A percentile compares a stretch with the other conserved stretches of the same genome.
Conservation (phyloP, 1,139 yeast species). For the Saccharomyces hybrid region DNA sequence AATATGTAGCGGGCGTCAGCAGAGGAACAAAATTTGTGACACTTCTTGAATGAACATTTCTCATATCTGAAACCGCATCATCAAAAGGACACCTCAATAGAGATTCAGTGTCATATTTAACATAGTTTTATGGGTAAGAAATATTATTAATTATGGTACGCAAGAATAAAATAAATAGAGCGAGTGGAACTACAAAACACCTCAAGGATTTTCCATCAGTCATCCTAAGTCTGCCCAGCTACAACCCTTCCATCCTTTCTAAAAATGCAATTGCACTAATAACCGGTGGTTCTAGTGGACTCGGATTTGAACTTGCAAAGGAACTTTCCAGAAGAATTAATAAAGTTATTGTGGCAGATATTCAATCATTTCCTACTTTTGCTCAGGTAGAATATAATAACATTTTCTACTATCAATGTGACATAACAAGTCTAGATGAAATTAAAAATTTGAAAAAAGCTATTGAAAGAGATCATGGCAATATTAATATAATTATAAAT, state of each 20-base stretch:
- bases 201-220: background rate
- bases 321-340: slow-evolving; percentile 35
- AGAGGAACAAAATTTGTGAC: background rate
- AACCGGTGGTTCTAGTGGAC: slow-evolving; percentile 77
- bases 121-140: background rate
- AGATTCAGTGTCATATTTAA: background rate
- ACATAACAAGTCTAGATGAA: slow-evolving; percentile 48
- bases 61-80: background rate
- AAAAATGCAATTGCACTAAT: slow-evolving; percentile 44
- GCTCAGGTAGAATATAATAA: slow-evolving; percentile 27
- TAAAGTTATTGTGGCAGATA: slow-evolving; percentile 51
- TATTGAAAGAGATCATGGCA: slow-evolving; percentile 44
- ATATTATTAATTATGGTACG: background rate
- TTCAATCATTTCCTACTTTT: slow-evolving; percentile 38
- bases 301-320: slow-evolving; percentile 58
- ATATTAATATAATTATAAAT: slow-evolving; percentile 60
- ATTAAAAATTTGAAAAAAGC: slow-evolving; percentile 35
- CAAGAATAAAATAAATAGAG: background rate
- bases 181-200: background rate
- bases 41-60: background rate
- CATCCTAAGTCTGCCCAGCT: background rate
- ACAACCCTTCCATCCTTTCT: background rate
- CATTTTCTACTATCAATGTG: slow-evolving; percentile 56
- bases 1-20: background rate
- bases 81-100: background rate